Evolutionary conservation across 2,329 filamentous ascomycete species (phyloP), one percentile per base, ranked within the genome.

Genomic region (Ploettnerulaceae sp.): DNA sequence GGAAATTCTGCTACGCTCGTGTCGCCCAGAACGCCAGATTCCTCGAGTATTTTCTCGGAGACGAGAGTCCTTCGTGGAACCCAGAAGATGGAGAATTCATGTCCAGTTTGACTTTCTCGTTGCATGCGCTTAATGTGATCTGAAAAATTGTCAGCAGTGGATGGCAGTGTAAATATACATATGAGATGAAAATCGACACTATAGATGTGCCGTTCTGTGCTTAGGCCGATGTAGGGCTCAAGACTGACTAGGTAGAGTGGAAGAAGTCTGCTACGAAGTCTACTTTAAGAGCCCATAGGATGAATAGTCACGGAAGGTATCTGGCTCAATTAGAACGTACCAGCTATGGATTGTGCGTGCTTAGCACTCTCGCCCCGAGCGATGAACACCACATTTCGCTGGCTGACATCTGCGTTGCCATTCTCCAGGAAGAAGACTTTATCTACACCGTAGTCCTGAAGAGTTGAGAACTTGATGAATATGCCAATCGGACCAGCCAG

Each of bases 31-130:
- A 98, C 88, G 20, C 91, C 93, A 29, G 88, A 85, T 63, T 95
- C 89, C 67, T 98, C 93, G 29, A 98, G 75, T 38, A 97, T 78
- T 63, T 89, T 84, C 65, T 97, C 89, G 57, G 89, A 93, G 45
- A 97, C 84, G 45, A 95, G 73, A 3, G 93, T 97, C 52, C 93
- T 85, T 48, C 93, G 82, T 5, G 94, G 91, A 32, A 95, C 86
- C 87, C 93, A 97, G 64, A 96, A 91, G 58, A 98, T 85, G 53
- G 90, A 91, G 64, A 97, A 95, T 60, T 98, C 91, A 76, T 98
- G 93, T 57, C 89, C 87, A 36, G 84, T 87, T 61, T 89, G 85
- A 64, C 86, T 90, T 66, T 93, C 89, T 61, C 84, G 85, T 60
- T 91, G 88, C 48, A 97, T 74, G 51, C 87, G 83, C 66, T 90